A percentile compares a stretch with the other conserved stretches of the same genome.
Evolutionary conservation across 352 stramenopile genomes (phyloP).

Genomic region (Globisporangium heterothallicum): DNA sequence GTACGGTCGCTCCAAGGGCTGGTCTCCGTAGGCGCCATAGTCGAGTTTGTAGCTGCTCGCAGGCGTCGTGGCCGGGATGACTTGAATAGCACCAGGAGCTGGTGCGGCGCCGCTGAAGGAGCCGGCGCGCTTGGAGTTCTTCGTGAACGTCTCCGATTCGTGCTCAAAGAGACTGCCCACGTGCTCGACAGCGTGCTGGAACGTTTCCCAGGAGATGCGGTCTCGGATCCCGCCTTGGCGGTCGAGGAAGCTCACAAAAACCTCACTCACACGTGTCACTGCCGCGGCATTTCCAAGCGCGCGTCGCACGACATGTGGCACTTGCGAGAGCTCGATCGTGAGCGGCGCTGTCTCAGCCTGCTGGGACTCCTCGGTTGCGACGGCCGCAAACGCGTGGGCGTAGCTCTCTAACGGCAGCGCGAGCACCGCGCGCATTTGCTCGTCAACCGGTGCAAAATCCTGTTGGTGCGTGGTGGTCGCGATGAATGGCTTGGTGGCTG

Average conservation of each 20-base stretch:
- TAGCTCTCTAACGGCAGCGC: slow-evolving; percentile 28
- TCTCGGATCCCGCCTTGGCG: slow-evolving; percentile 28
- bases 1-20: slow-evolving; percentile 59
- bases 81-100: no score
- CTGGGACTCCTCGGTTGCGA: slow-evolving; percentile 28
- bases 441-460: slow-evolving; percentile 55
- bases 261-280: slow-evolving; percentile 24
- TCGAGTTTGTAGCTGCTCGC: slow-evolving; percentile 71
- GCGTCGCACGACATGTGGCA: slow-evolving; percentile 39
- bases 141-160: slow-evolving; percentile 21
- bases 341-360: slow-evolving; percentile 18
- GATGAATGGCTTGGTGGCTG: slow-evolving; percentile 47
- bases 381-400: slow-evolving; percentile 36
- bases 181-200: slow-evolving; percentile 34
- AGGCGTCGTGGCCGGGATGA: slow-evolving; percentile 55
- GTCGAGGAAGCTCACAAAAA: slow-evolving; percentile 47
- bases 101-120: slow-evolving; percentile 13
- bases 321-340: slow-evolving; percentile 41
- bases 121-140: slow-evolving; percentile 15
- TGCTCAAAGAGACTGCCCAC: slow-evolving; percentile 31
- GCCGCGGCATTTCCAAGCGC: slow-evolving; percentile 26
- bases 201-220: slow-evolving; percentile 48
- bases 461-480: slow-evolving; percentile 53
- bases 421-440: slow-evolving; percentile 38
- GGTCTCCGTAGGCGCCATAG: slow-evolving; percentile 60